Evolutionary conservation across 2,329 filamentous ascomycete genomes (phyloP).

Genomic region (Clarireedia hainanense): DNA sequence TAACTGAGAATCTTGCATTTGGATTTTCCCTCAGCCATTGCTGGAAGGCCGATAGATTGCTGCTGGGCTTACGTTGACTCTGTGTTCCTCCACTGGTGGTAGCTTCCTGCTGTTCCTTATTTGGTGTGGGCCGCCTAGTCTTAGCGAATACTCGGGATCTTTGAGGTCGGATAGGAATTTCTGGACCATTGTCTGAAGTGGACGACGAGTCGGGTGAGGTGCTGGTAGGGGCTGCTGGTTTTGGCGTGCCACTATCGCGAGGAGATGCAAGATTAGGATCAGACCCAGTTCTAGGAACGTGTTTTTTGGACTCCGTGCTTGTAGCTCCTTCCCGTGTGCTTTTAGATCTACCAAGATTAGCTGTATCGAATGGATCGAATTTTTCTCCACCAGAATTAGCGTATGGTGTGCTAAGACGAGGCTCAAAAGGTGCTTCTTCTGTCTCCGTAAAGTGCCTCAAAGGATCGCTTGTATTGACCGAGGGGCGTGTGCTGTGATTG

Average conservation of each 20-base stretch:
- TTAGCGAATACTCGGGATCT: conserved; percentile 10
- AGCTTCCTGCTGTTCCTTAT: conserved; percentile 5
- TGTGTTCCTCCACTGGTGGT: neutral
- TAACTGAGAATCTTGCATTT: conserved; percentile 14
- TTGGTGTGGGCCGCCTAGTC: conserved; percentile 3
- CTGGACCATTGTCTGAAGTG: conserved; percentile 10
- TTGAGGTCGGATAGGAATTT: neutral
- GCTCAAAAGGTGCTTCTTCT: conserved; percentile 32
- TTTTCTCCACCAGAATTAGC: conserved; percentile 49
- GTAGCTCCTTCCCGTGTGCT: conserved; percentile 20
- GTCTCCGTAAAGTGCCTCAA: conserved; percentile 39
- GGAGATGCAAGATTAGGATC: conserved; percentile 22
- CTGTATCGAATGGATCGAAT: conserved; percentile 46
- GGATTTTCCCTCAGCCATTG: conserved; percentile 17
- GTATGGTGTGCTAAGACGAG: conserved; percentile 52
- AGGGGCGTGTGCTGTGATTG: conserved; percentile 10
- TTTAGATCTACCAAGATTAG: conserved; percentile 27
- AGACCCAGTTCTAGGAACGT: conserved; percentile 22
- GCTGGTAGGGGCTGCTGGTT: conserved; percentile 5
- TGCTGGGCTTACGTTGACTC: conserved; percentile 19
- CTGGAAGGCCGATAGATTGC: conserved; percentile 9
- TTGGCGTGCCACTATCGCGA: conserved; percentile 13
- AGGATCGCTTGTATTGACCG: conserved; percentile 32
- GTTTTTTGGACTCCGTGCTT: conserved; percentile 2
- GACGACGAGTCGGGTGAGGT: conserved; percentile 3